phyloP scores from a whole-genome alignment of 441 rosid genomes.

The Bruguiera hainesii region DNA sequence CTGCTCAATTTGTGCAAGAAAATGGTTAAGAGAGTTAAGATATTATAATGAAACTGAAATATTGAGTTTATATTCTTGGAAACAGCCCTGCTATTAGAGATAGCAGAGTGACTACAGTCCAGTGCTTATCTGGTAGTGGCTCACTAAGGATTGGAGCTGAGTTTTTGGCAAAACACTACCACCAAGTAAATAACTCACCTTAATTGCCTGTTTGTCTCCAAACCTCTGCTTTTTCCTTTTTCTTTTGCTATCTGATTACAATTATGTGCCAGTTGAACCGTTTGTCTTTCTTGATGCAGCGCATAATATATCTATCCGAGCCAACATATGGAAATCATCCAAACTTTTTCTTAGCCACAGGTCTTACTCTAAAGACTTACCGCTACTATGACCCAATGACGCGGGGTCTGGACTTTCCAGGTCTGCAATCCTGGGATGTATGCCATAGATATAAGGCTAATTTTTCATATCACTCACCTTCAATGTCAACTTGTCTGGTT shows the following conservation, averaged over 20 bases:
- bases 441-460: too few relatives aligned
- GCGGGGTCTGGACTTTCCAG: slow-evolving; percentile 87
- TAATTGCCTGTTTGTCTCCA: too few relatives aligned
- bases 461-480: too few relatives aligned
- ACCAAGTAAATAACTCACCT: slow-evolving; percentile 42
- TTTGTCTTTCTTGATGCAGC: slow-evolving; percentile 43
- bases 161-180: slow-evolving; percentile 86
- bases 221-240: background rate
- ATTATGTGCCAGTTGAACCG: background rate
- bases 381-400: slow-evolving; percentile 90
- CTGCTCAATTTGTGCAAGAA: too few relatives aligned
- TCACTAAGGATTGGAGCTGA: slow-evolving; percentile 95
- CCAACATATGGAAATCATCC: slow-evolving; percentile 99
- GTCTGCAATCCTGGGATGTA: slow-evolving; percentile 27
- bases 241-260: background rate
- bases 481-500: too few relatives aligned
- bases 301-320: slow-evolving; percentile 73
- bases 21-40: too few relatives aligned
- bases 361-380: slow-evolving; percentile 73
- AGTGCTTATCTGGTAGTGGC: slow-evolving; percentile 99
- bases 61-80: slow-evolving; percentile 1
- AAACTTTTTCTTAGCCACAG: slow-evolving; percentile 72
- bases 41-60: too few relatives aligned
- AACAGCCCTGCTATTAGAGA: slow-evolving; percentile 76
- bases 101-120: slow-evolving; percentile 85